Conservation (phyloP, 1,284 basidiomycete species). For the Ceratobasidium theobromae region DNA sequence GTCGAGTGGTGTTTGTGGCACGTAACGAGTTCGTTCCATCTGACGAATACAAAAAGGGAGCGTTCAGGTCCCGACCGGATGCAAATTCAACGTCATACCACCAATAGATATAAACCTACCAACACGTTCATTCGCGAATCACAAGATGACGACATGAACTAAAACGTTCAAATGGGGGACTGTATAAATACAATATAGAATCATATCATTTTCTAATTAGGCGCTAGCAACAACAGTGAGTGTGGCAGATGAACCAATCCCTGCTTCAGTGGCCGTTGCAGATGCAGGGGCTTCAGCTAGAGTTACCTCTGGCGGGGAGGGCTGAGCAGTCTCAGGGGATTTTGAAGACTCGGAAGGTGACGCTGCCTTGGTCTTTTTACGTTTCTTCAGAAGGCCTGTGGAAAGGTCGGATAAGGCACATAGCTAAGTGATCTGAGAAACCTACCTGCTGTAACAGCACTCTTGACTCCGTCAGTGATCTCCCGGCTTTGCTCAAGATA, state of each 20-base stretch:
- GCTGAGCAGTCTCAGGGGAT: not conserved
- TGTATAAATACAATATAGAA: not conserved
- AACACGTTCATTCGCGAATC: not conserved
- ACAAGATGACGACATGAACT: too few species aligned
- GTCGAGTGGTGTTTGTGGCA: conserved; percentile 10
- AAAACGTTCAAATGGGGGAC: too few species aligned
- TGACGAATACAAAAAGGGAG: conserved; percentile 23
- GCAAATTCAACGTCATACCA: not conserved
- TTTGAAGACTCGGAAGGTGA: conserved; percentile 42
- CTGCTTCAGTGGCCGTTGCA: not conserved
- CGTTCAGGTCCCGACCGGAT: conserved; percentile 25
- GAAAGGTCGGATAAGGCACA: conserved; percentile 33
- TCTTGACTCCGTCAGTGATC: conserved; percentile 90
- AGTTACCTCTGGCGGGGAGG: not conserved
- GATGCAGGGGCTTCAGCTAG: not conserved
- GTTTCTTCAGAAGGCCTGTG: conserved; percentile 74
- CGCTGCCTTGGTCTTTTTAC: conserved; percentile 72
- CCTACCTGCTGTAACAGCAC: conserved; percentile 81
- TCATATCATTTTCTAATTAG: not conserved
- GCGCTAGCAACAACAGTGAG: conserved; percentile 20
- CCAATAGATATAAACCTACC: not conserved
- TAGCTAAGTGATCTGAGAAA: conserved; percentile 29
- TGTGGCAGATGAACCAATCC: not conserved
- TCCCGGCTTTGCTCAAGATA: conserved; percentile 91
- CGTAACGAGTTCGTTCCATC: conserved; percentile 21